Evolutionary conservation across 805 yeast species (phyloP), one percentile per base, ranked within the genome.

Genomic region (Yarrowia sp.): DNA sequence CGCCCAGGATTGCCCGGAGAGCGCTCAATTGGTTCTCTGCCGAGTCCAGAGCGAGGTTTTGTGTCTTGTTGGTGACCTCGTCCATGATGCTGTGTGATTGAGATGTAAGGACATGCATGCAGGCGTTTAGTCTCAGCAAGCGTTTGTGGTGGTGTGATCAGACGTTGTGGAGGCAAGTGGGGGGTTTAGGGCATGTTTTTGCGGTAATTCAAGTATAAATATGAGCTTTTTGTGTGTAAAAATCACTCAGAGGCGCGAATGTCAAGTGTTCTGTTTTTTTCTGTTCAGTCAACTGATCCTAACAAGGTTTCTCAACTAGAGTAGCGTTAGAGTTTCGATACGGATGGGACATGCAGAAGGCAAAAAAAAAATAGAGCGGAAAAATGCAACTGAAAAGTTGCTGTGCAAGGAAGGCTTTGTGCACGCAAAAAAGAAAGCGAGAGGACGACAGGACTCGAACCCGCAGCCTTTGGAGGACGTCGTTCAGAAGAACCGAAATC

Each of bases 391-490:
- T 25, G 13, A 10, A 12, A 8, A 14, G 24, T 16, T 24, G 22
- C n/a, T n/a, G 32, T n/a, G n/a, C n/a, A n/a, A 24, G 24, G 7
- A 27, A 27, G 29, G 29, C 12, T 9, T 18, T 8, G 18, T 4
- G 29, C 10, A 9, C 16, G 36, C 14, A 32, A 32, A n/a, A 7
- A 14, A 32, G 8, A 49, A 51, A 35, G 35, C 33, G 42, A 49
- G 56, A 51, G 58, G 58, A 51, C 58, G 58, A 51, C 58, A 51
- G 58, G 58, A 51, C 58, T 51, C 58, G 58, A 51, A 51, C 58
- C 58, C 58, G 58, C 58, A 51, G 58, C 58, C 58, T 51, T 51
- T 51, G 58, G 58, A 51, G 58, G 58, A 51, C 58, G 58, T 51
- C 58, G 58, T 51, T 51, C 58, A 21, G 58, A 22, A 51, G 58